Evolutionary conservation across 305 asterid genomes (phyloP), one percentile per base, ranked within the genome.

Genomic region (Fraxinus albicans): DNA sequence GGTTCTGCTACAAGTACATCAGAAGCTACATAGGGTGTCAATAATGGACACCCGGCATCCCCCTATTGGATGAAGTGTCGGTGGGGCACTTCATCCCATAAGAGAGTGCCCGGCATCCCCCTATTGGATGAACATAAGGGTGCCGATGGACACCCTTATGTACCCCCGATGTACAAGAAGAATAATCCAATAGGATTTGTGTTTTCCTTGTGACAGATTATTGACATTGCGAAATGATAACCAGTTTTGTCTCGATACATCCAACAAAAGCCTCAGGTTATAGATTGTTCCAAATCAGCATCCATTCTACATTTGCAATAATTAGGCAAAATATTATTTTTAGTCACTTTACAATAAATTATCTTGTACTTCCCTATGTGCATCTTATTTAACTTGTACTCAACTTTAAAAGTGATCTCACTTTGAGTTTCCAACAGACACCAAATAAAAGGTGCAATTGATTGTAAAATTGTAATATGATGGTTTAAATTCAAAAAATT

Each of bases 251-350:
- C 72, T 42, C 77, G 34, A 8, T 36, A n/a, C 40, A 60, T 50
- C 72, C 0, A 33, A 23, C 73, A 15, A 60, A 21, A 60, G 58
- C 63, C 58, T 77, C 44, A 27, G 35, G 35, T 67, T 58, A 13
- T 72, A 69, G 75, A 34, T 78, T 74, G 79, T 12, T 58, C 72
- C 74, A 44, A 73, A 21, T 55, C 70, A 84, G 83, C 76, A 23
- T 77, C 42, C 40, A 65, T 75, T 15, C n/a, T 25, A 25, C 29
- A 53, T 78, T 75, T 21, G 31, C 60, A 67, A 70, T 75, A 34
- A 29, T 40, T 35, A 3, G 79, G 55, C 78, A 35, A 13, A 34
- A 12, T 74, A 2, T 79, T 50, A 25, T 34, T 50, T 6, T 29
- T 25, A 50, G 74, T n/a, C 70, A 27, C 79, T 76, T 80, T 1